Base-by-base conservation (phyloP, 164 flowering plant genomes). In the Akebia trifoliata region DNA sequence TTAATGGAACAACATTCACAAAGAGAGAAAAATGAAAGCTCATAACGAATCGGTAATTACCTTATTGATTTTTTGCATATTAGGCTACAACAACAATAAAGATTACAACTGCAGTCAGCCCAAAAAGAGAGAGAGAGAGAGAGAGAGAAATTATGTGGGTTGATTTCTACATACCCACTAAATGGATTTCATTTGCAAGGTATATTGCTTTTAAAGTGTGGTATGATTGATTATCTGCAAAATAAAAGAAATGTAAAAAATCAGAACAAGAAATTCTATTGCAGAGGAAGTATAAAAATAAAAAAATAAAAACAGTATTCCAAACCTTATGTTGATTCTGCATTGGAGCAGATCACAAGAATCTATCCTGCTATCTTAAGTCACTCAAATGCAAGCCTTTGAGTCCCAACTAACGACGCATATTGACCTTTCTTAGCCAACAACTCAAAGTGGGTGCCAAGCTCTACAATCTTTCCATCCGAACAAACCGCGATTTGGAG, bases 381-480 rank as follows among this genome's bases (percentile, higher is more conserved):
- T 83, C 66, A 93, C 67, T 93, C 91, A 61, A 93, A 93, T 45
- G 97, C 98, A 63, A 93, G 87, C 67, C 97, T 79, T 62, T 93
- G 98, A 44, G 90, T 80, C 62, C 81, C 90, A 24, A 93, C 97
- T 46, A 93, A 63, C 18, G 87, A 74, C 39, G 98, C 97, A 70
- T 93, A 89, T 63, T 72, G 83, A 56, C 97, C 98, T 70, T 85
- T 79, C 63, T 44, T 70, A 36, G 72, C 78, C 61, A 93, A 61
- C 55, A 93, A 67, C 70, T 89, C 87, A 34, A 59, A 82, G 63
- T 90, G 99, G 40, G 87, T 85, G 20, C 99, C 99, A 20, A 85
- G 80, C 70, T 93, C 99, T 28, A 76, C 67, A 58, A 93, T 75
- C 71, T 56, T 79, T 48, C 99, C 97, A 62, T 74, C 83, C 8